These are phyloP conservation scores for Mimosa bimucronata DNA, from an alignment of 306 rosid species.

Conservation along the genomic window DNA sequence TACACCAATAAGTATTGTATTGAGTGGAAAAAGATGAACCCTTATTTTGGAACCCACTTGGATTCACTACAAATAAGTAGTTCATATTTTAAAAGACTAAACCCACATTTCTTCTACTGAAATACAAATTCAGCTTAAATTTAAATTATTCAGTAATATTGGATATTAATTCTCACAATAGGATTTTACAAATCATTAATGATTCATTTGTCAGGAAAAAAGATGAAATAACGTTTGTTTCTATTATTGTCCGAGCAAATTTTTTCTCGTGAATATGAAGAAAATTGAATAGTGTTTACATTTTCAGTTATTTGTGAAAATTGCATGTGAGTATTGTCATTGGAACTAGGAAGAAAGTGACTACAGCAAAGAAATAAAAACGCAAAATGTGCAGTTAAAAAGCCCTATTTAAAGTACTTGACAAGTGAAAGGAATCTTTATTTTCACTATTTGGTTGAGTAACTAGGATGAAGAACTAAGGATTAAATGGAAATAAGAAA, in stretches of 20 bases:
- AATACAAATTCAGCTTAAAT: not conserved
- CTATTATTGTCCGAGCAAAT: not conserved
- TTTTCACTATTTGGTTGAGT: slow-evolving; percentile 63
- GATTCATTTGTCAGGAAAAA: not conserved
- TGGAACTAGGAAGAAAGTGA: slow-evolving; percentile 71
- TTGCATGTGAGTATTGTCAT: slow-evolving; percentile 49
- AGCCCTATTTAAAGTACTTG: slow-evolving; percentile 60
- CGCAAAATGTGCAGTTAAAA: slow-evolving; percentile 46
- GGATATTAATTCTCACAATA: not conserved
- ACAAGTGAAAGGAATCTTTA: slow-evolving; percentile 61
- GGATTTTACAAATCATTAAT: not conserved
- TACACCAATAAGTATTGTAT: not conserved
- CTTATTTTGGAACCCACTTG: too few species aligned
- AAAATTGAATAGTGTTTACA: not conserved
- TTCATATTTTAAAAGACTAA: too few species aligned
- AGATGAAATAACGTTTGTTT: not conserved
- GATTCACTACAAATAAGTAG: too few species aligned
- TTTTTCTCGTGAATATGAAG: not conserved
- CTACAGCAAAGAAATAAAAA: slow-evolving; percentile 62
- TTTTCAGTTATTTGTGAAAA: slow-evolving; percentile 16
- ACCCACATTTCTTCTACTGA: too few species aligned
- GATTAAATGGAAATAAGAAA: slow-evolving; percentile 56
- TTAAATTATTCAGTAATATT: not conserved
- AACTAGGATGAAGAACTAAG: slow-evolving; percentile 45
- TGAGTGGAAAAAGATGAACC: not conserved